These are phyloP conservation scores for Sarcocystis neurona DNA, from an alignment of 169 alveolate genomes.

Conservation along the genomic window DNA sequence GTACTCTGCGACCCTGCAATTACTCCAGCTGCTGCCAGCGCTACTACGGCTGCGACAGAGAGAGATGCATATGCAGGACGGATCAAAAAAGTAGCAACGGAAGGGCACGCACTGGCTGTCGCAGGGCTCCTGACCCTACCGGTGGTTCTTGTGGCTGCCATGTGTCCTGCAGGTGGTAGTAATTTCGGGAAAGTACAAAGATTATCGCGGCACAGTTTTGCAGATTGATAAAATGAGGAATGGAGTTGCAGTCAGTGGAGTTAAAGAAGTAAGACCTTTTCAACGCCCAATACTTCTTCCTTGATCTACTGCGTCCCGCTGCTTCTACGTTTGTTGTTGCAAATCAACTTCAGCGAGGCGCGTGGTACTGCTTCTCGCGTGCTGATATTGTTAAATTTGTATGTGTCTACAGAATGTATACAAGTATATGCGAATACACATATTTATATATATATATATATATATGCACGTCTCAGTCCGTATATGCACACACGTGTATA, in stretches of 20 bases:
- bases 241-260: conserved; percentile 37
- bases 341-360: background rate
- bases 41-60: too few species aligned
- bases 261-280: conserved; percentile 13
- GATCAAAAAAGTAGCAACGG: too few species aligned
- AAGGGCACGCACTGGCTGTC: too few species aligned
- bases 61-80: too few species aligned
- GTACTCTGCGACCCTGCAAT: too few species aligned
- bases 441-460: background rate
- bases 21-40: too few species aligned
- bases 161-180: conserved; percentile 30
- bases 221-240: conserved; percentile 45
- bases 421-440: too few species aligned
- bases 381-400: background rate
- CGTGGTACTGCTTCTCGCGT: background rate
- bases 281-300: too few species aligned
- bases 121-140: too few species aligned
- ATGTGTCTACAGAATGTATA: too few species aligned
- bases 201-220: background rate
- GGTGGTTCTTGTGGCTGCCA: background rate
- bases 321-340: background rate
- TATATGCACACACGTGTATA: background rate
- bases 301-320: too few species aligned
- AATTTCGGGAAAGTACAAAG: conserved; percentile 25
- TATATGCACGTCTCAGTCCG: background rate